Evolutionary conservation across 768 basidiomycete genomes (phyloP), one percentile per base, ranked within the genome.

Genomic region (Pleurotus citrinopileatus): DNA sequence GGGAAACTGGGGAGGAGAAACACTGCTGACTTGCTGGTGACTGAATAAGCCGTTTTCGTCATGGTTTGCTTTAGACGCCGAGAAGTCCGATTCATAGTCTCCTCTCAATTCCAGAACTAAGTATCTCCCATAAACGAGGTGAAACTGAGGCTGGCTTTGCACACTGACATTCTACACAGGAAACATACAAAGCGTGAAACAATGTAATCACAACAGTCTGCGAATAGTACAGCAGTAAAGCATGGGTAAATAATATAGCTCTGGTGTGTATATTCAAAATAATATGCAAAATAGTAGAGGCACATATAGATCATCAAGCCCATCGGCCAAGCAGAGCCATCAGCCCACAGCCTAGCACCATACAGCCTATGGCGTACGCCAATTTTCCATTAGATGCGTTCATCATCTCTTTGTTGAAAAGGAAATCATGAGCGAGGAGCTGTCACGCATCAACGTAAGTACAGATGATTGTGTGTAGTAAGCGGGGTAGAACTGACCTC

Each of bases 391-490:
- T 82, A 4, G 84, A 82, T 3, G 80, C 80, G n/a, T 81, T 75
- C 67, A 87, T 82, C 87, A 94, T 91, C 54, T 91, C 82, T 55
- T 85, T 82, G 73, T 84, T 94, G 72, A 96, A 94, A 36, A 98
- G 64, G 70, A 98, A 97, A 63, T 98, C 96, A 65, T 97, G 95
- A 1, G 93, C 96, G 42, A 98, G 78, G 0, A 97, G 79, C 86
- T 89, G 57, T n/a, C 28, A 61, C 58, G 23, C 63, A 59, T 53
- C n/a, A n/a, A n/a, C n/a, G n/a, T n/a, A n/a, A n/a, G n/a, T n/a
- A n/a, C n/a, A n/a, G n/a, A n/a, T n/a, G n/a, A n/a, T n/a, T n/a
- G n/a, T n/a, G n/a, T n/a, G n/a, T n/a, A n/a, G n/a, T n/a, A n/a
- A n/a, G n/a, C n/a, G n/a, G n/a, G n/a, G n/a, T n/a, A n/a, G n/a